Base-by-base conservation (phyloP, 1,284 basidiomycete species). In the Leccinum cinnamomeum region DNA sequence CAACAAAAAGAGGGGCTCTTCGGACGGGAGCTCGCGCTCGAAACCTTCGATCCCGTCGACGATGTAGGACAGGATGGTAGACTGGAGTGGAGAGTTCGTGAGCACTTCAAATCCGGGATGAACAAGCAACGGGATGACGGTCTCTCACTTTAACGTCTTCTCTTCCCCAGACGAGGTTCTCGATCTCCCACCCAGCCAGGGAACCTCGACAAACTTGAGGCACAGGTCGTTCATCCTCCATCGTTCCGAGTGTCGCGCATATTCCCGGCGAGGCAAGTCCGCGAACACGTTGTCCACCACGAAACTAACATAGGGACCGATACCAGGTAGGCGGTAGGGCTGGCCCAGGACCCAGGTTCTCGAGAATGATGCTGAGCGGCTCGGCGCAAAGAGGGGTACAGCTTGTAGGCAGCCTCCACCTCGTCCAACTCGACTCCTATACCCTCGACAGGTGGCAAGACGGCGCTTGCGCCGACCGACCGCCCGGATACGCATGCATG, bases 51-150 rank as follows among this genome's bases (percentile, higher is more conserved):
- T 51, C 5, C 12, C 48, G 7, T 51, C 48, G 2, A 51, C 23
- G 14, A 51, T 51, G 23, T 51, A 92, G 2, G 88, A 85, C 61
- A 96, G 79, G 39, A 97, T 80, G 61, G 82, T 88, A 2, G 82
- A 76, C 68, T 94, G 90, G 7, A 97, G 80, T 1, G 86, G 79
- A 0, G 88, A 84, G 56, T 86, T 85, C 18, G 89, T 86, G 76
- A 97, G 85, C 58, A 98, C 79, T 58, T 94, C 89, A 74, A 94
- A 96, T 2, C 95, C 97, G 0, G 97, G 95, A 74, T 98, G 94
- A 2, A 89, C 72, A 11, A 89, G 78, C 7, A 89, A 73, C 7
- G 84, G 82, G 5, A 83, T 68, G 35, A 90, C 71, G 0, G 78
- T 73, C 30, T 89, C 88, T 25, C 76, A 76, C 59, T 81, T 86